Conservation (phyloP, 2,329 filamentous ascomycete species). For the Colletotrichum plurivorum region DNA sequence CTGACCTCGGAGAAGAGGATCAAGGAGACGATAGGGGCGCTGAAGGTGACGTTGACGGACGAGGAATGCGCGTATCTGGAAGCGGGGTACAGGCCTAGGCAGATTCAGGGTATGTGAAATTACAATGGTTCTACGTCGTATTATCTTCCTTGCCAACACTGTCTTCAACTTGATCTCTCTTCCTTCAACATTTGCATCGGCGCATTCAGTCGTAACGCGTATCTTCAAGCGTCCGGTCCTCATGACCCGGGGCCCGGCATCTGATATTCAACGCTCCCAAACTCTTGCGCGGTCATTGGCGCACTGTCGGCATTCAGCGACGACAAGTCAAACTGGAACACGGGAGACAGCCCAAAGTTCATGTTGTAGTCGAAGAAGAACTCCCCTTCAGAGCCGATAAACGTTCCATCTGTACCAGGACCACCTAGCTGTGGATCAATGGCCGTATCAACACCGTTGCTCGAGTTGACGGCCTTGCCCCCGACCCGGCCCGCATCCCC, state of each 20-base stretch:
- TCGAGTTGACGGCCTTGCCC: neutral
- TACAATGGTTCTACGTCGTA: neutral
- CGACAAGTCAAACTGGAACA: slow-evolving; percentile 48
- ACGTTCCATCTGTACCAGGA: neutral
- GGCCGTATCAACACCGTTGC: neutral
- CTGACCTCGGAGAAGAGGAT: slow-evolving; percentile 71
- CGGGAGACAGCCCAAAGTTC: slow-evolving; percentile 47
- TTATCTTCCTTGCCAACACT: too few species aligned
- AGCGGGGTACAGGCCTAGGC: slow-evolving; percentile 66
- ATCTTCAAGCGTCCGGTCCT: neutral
- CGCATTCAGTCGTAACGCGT: neutral
- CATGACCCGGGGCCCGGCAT: slow-evolving; percentile 2
- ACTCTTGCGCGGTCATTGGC: slow-evolving; percentile 16
- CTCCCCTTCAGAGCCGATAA: slow-evolving; percentile 36
- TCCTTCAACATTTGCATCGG: too few species aligned
- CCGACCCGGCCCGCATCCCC: neutral
- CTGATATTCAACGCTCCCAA: slow-evolving; percentile 21
- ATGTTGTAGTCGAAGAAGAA: slow-evolving; percentile 46
- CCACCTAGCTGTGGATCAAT: slow-evolving; percentile 7
- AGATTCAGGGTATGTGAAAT: slow-evolving; percentile 47
- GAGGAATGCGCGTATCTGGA: slow-evolving; percentile 61
- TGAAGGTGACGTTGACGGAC: slow-evolving; percentile 30
- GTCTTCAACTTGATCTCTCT: too few species aligned
- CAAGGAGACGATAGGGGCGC: slow-evolving; percentile 66
- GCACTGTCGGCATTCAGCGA: slow-evolving; percentile 16